phyloP scores from a whole-genome alignment of 2,329 filamentous ascomycete genomes.

The Aureobasidium sp. region DNA sequence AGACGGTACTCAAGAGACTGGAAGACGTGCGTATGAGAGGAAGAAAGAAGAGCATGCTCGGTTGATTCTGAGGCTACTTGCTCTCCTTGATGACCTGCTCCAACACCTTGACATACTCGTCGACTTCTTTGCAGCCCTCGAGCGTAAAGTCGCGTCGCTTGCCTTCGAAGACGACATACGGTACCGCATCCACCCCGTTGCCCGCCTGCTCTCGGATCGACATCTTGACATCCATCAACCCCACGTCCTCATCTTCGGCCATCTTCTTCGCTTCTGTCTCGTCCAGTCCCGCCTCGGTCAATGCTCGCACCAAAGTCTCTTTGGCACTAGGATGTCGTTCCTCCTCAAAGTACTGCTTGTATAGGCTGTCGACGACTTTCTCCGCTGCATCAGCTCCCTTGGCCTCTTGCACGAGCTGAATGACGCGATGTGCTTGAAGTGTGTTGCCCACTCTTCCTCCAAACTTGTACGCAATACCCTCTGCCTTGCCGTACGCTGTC shows the following conservation, averaged over 20 bases:
- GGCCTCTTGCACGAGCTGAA: constrained; percentile 48
- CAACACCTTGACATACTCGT: constrained; percentile 51
- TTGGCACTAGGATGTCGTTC: constrained; percentile 45
- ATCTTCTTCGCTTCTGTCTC: constrained; percentile 41
- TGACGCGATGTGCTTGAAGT: constrained; percentile 50
- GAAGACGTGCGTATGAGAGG: constrained; percentile 92
- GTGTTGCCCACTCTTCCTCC: constrained; percentile 54
- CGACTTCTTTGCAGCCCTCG: constrained; percentile 51
- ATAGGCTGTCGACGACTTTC: constrained; percentile 45
- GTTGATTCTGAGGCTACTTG: constrained; percentile 57
- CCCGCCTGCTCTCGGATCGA: constrained; percentile 41
- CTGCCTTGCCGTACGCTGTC: constrained; percentile 43
- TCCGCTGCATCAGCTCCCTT: constrained; percentile 38
- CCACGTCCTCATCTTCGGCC: constrained; percentile 43
- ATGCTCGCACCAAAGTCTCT: constrained; percentile 45
- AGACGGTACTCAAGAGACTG: constrained; percentile 66
- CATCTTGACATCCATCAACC: constrained; percentile 41
- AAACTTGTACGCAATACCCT: constrained; percentile 48
- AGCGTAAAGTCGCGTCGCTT: constrained; percentile 52
- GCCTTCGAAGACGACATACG: constrained; percentile 51
- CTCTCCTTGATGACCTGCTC: constrained; percentile 49
- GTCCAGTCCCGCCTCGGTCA: constrained; percentile 45
- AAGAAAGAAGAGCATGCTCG: constrained; percentile 94
- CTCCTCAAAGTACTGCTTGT: constrained; percentile 49
- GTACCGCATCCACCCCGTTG: constrained; percentile 54